These are phyloP conservation scores for Panicum hallii DNA, from an alignment of 202 grass and related monocot genomes.

Conservation along the genomic window DNA sequence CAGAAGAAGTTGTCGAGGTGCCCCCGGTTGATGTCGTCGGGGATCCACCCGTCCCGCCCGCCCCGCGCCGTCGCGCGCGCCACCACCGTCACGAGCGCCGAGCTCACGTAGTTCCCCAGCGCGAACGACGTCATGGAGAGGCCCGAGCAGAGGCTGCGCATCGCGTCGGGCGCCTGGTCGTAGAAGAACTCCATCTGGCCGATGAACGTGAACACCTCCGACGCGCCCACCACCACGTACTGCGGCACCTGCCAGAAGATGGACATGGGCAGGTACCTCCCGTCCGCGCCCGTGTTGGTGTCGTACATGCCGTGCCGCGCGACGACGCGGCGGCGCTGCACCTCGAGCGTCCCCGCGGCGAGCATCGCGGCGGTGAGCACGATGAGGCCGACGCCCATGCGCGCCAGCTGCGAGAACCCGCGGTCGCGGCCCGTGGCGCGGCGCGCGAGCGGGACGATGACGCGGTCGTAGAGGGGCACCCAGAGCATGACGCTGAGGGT, in stretches of 20 bases:
- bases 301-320: constrained; percentile 38
- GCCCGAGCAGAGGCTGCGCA: constrained; percentile 73
- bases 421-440: constrained; percentile 41
- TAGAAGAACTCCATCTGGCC: constrained; percentile 92
- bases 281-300: neutral
- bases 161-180: constrained; percentile 86
- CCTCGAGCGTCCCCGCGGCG: constrained; percentile 50
- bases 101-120: constrained; percentile 60
- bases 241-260: constrained; percentile 86
- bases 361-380: constrained; percentile 56
- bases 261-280: constrained; percentile 49
- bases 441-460: constrained; percentile 44
- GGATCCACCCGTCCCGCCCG: constrained; percentile 57
- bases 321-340: constrained; percentile 38
- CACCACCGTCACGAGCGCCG: constrained; percentile 49
- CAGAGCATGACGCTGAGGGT: constrained; percentile 62
- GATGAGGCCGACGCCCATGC: constrained; percentile 59
- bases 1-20: constrained; percentile 79
- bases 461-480: constrained; percentile 62
- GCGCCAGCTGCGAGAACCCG: constrained; percentile 54
- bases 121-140: constrained; percentile 47
- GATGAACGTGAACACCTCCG: constrained; percentile 83
- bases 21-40: constrained; percentile 60
- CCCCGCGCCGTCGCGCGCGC: constrained; percentile 42
- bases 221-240: constrained; percentile 66